Evolutionary conservation across 2,329 filamentous ascomycete species (phyloP), one percentile per base, ranked within the genome.

Genomic region (Aphanoascus verrucosus): DNA sequence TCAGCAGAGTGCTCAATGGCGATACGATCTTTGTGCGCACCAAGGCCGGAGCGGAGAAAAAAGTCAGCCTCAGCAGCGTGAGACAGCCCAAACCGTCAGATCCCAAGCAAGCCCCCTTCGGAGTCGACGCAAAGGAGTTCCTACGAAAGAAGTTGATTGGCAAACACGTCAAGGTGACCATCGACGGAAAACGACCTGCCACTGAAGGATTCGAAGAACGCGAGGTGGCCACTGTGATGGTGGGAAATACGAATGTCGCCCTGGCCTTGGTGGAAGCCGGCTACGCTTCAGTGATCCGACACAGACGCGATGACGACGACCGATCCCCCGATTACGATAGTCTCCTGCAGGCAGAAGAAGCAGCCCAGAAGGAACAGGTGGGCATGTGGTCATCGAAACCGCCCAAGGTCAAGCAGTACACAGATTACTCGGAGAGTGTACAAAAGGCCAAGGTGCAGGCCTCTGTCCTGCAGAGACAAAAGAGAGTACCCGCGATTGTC

Each of bases 401-500:
- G 37, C 83, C 90, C 52, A 88, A 93, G 67, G 77, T 80, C 17
- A 91, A 85, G 74, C 81, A 85, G 66, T 93, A 87, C 66, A 79
- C 85, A 43, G 93, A 98, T 68, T 89, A 91, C 65, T 96, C 90
- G 4, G 93, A 97, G 69, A 90, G 80, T 56, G 73, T 91, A 5
- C 91, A 97, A 68, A 95, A 96, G 72, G 93, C 93, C 58, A 97
- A 96, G 78, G 84, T 95, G 52, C 89, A 95, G 69, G 79, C 94
- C 37, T 86, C 87, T 9, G 84, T 88, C 19, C 78, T 98, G 32
- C 87, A 93, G 57, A 82, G 91, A 52, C 90, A 96, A 69, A 91
- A 88, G 77, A 91, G 87, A 70, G 84, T 97, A 2, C 89, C 93
- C 6, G 93, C 86, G 9, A 78, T 98, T 61, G 89, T 98, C 41